A percentile compares a stretch with the other conserved stretches of the same genome.
These are phyloP conservation scores for Tuber brumale DNA, from an alignment of 495 filamentous ascomycete genomes.

Conservation along the genomic window DNA sequence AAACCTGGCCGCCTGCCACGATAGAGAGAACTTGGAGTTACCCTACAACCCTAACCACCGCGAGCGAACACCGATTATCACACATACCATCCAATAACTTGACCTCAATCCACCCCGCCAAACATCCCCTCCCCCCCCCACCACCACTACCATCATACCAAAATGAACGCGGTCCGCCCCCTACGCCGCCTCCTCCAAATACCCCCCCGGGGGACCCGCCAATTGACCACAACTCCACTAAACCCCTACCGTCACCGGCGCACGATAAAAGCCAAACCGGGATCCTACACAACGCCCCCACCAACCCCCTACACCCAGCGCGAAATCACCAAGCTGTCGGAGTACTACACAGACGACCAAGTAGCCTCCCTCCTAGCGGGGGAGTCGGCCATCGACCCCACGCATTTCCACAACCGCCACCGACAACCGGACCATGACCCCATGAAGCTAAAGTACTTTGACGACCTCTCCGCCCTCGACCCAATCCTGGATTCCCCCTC, in stretches of 20 bases:
- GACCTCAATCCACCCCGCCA: constrained; percentile 11
- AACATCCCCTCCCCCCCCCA: constrained; percentile 2
- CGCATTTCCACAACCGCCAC: constrained; percentile 64
- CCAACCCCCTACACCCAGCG: constrained; percentile 51
- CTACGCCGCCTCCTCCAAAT: constrained; percentile 50
- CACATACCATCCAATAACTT: constrained; percentile 16
- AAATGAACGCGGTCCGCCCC: constrained; percentile 56
- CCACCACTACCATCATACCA: constrained; percentile 5
- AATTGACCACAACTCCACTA: constrained; percentile 48
- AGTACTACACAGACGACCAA: constrained; percentile 72
- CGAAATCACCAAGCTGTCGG: constrained; percentile 57
- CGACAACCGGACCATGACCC: constrained; percentile 62
- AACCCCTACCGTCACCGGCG: constrained; percentile 42
- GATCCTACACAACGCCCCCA: constrained; percentile 37
- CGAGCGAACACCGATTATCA: constrained; percentile 2
- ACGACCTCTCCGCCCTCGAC: constrained; percentile 73
- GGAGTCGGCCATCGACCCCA: constrained; percentile 70
- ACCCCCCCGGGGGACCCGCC: constrained; percentile 45
- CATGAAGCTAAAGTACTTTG: constrained; percentile 66
- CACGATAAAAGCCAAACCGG: constrained; percentile 51
- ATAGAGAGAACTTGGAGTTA: neutral
- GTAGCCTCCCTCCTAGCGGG: constrained; percentile 78
- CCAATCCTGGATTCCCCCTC: constrained; percentile 61
- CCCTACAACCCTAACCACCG: constrained; percentile 26
- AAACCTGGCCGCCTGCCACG: neutral